phyloP scores from a whole-genome alignment of 495 filamentous ascomycete genomes.

The Tuber borchii region DNA sequence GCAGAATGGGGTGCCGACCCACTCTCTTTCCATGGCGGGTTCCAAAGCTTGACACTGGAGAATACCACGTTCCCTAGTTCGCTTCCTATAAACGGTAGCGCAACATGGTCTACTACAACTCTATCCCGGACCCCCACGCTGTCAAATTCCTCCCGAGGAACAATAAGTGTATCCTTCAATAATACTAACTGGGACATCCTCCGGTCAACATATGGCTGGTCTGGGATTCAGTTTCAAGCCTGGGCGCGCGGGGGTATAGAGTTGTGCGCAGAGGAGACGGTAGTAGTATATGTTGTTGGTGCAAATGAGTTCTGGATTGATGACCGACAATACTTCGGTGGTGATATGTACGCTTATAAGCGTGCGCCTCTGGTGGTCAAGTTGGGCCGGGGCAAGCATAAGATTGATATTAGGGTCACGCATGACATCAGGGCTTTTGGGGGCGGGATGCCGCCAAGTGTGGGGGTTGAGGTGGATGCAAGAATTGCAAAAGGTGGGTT shows the following conservation, averaged over 20 bases:
- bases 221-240: conserved; percentile 55
- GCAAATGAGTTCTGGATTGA: conserved; percentile 52
- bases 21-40: conserved; percentile 51
- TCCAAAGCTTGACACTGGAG: conserved; percentile 46
- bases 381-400: conserved; percentile 49
- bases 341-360: conserved; percentile 53
- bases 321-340: conserved; percentile 50
- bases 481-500: conserved; percentile 40
- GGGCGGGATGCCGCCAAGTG: conserved; percentile 45
- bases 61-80: conserved; percentile 48
- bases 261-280: conserved; percentile 38
- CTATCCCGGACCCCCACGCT: conserved; percentile 36
- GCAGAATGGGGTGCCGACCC: conserved; percentile 58
- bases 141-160: conserved; percentile 34
- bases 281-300: conserved; percentile 47
- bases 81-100: conserved; percentile 48
- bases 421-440: conserved; percentile 54
- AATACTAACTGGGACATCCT: conserved; percentile 50
- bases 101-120: conserved; percentile 45
- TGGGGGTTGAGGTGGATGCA: conserved; percentile 44
- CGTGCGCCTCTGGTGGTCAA: conserved; percentile 49
- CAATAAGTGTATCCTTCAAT: conserved; percentile 47
- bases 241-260: conserved; percentile 52
- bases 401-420: conserved; percentile 50
- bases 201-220: conserved; percentile 55